Percentiles rank a stretch among this genome's conserved stretches.
These are phyloP conservation scores for Suillus tomentosus DNA, from an alignment of 768 basidiomycete genomes.

Conservation along the genomic window DNA sequence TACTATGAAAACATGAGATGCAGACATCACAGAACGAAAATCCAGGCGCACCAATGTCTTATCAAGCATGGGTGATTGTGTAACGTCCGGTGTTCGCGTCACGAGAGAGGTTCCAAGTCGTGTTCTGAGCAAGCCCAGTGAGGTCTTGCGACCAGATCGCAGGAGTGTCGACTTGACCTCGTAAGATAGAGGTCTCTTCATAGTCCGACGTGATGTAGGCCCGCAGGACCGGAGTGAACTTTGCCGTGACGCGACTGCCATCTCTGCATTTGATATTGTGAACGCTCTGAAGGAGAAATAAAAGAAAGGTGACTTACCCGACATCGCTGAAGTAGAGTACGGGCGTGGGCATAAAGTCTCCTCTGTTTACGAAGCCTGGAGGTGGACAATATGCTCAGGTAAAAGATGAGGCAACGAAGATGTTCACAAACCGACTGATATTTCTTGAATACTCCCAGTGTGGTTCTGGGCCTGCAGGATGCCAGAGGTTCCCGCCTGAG, in stretches of 20 bases:
- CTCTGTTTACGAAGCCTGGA: background rate
- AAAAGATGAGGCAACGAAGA: no score
- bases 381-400: background rate
- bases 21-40: background rate
- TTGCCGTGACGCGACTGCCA: background rate
- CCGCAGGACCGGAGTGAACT: conserved; percentile 2
- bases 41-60: background rate
- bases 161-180: background rate
- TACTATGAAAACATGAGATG: background rate
- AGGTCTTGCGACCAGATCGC: conserved; percentile 4
- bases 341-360: background rate
- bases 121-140: background rate
- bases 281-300: background rate
- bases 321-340: conserved; percentile 4
- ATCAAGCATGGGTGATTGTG: background rate
- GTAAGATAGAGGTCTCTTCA: background rate
- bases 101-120: background rate
- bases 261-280: background rate
- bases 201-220: conserved; percentile 10
- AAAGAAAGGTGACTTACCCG: background rate
- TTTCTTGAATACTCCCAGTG: background rate
- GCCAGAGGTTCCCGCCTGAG: background rate
- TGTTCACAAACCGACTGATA: background rate
- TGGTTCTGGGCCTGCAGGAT: background rate
- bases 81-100: background rate